A percentile compares a stretch with the other conserved stretches of the same genome.
Conservation (phyloP, 108 stramenopile species). For the Heterococcus sp. region DNA sequence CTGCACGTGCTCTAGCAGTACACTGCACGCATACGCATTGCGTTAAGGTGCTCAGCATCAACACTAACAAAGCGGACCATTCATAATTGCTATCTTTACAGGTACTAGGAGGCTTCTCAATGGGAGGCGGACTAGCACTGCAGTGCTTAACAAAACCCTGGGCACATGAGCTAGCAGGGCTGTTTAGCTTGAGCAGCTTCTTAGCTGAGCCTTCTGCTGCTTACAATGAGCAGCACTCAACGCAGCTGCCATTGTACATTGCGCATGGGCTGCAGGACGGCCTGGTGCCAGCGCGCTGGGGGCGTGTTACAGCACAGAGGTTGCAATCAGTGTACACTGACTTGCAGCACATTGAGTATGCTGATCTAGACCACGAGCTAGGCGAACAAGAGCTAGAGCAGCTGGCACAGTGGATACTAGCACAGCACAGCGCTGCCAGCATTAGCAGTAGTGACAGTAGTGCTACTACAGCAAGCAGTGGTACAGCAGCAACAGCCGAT, state of each 20-base stretch:
- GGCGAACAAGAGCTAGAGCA: not conserved
- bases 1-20: too few species aligned
- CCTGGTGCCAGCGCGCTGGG: not conserved
- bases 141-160: not conserved
- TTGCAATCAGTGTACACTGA: not conserved
- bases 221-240: not conserved
- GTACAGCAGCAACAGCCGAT: not conserved
- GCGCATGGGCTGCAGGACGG: not conserved
- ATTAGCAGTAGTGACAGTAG: too few species aligned
- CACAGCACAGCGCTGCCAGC: too few species aligned
- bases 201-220: not conserved
- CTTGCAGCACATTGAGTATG: not conserved
- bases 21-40: too few species aligned
- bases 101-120: not conserved
- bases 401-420: not conserved
- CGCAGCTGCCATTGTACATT: not conserved
- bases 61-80: too few species aligned
- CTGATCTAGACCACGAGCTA: not conserved
- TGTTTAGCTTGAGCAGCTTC: not conserved
- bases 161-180: not conserved
- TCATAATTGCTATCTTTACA: too few species aligned
- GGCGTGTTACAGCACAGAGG: not conserved
- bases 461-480: not conserved
- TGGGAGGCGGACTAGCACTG: not conserved
- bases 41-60: too few species aligned